Conservation (phyloP, 805 yeast species). For the Yarrowia divulgata region DNA sequence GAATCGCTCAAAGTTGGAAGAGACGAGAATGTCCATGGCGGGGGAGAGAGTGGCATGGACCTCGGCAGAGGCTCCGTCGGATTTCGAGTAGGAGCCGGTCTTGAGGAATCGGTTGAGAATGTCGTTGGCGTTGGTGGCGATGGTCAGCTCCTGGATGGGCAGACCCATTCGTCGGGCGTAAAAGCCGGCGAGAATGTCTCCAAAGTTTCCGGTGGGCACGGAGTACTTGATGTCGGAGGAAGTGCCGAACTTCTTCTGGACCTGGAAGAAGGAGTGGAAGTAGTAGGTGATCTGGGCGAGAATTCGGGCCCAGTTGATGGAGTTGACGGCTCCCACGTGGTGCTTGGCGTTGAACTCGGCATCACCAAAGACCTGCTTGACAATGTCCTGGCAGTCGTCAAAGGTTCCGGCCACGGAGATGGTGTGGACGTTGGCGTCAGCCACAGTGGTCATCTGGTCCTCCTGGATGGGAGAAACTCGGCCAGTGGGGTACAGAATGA, state of each 20-base stretch:
- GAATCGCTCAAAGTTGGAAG: constrained; percentile 95
- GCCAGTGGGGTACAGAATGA: constrained; percentile 95
- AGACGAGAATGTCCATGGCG: constrained; percentile 97
- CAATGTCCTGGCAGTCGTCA: constrained; percentile 98
- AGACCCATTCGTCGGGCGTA: constrained; percentile 95
- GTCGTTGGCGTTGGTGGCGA: constrained; percentile 96
- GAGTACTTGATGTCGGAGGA: constrained; percentile 73
- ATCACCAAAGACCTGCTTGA: constrained; percentile 92
- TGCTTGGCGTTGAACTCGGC: constrained; percentile 82
- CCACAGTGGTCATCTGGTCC: constrained; percentile 97
- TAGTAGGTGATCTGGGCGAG: constrained; percentile 97
- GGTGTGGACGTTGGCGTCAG: constrained; percentile 92
- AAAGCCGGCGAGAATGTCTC: constrained; percentile 96
- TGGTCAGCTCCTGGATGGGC: constrained; percentile 83
- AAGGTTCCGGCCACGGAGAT: constrained; percentile 94
- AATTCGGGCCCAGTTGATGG: constrained; percentile 99
- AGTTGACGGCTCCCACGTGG: constrained; percentile 97
- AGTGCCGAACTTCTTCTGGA: constrained; percentile 49
- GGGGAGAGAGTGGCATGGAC: constrained; percentile 94
- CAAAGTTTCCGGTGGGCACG: constrained; percentile 98
- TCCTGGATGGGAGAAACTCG: constrained; percentile 98
- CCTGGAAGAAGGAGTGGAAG: constrained; percentile 87
- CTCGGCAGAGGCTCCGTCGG: constrained; percentile 56
- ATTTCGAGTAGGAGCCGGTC: constrained; percentile 82
- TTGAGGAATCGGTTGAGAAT: constrained; percentile 91